Evolutionary conservation across 176 grass and related monocot genomes (phyloP).

Genomic region (Aegilops sharonensis): DNA sequence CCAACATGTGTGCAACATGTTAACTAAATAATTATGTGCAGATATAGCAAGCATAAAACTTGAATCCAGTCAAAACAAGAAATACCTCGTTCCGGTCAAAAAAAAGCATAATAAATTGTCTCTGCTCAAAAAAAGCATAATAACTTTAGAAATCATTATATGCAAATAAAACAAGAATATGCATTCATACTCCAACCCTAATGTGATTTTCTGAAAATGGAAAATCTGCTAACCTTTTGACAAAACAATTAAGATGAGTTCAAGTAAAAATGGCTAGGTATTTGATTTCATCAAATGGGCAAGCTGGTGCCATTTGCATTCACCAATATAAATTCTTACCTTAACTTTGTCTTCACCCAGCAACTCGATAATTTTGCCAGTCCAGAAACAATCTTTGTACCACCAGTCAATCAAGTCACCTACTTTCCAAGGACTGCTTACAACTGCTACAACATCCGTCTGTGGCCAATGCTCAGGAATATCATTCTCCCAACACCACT

Average conservation of each 20-base stretch:
- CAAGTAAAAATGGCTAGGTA: not conserved
- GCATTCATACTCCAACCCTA: not conserved
- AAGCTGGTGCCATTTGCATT: not conserved
- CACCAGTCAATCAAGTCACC: conserved; percentile 64
- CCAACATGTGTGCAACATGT: not conserved
- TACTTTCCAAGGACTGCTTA: conserved; percentile 49
- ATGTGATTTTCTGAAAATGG: not conserved
- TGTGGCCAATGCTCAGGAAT: conserved; percentile 1
- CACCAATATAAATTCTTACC: conserved; percentile 24
- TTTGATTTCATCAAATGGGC: not conserved
- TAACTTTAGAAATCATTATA: not conserved
- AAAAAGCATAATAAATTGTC: no score
- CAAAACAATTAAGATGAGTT: not conserved
- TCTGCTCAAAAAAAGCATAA: not conserved
- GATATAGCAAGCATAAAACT: not conserved
- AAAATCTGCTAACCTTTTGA: not conserved
- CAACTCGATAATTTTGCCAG: conserved; percentile 41
- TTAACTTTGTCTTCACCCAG: conserved; percentile 39
- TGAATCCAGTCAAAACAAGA: not conserved
- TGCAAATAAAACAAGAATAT: not conserved
- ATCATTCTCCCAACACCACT: conserved; percentile 37
- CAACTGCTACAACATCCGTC: conserved; percentile 45
- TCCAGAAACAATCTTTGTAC: conserved; percentile 44
- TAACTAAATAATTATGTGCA: not conserved
- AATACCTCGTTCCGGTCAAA: no score